Evolutionary conservation across 169 alveolate genomes (phyloP).

Genomic region (Amoebophrya sp.): DNA sequence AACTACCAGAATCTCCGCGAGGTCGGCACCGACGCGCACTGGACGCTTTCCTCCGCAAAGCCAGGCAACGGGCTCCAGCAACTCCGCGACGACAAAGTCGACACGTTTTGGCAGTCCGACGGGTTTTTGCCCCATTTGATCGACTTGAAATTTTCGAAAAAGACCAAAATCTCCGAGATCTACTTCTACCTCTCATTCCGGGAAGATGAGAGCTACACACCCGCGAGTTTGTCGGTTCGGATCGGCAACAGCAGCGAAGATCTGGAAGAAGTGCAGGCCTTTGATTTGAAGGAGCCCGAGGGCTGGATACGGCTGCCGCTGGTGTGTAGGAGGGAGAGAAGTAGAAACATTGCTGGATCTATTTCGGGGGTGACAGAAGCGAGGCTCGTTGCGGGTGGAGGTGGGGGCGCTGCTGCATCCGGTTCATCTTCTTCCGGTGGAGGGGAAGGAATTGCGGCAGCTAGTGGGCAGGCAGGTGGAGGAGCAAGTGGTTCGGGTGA

Average conservation of each 20-base stretch:
- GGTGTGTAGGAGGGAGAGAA: no score
- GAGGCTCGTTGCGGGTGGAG: no score
- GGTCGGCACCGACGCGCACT: slow-evolving; percentile 18
- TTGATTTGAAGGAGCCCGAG: slow-evolving; percentile 43
- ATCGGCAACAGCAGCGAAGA: slow-evolving; percentile 39
- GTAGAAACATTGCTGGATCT: no score
- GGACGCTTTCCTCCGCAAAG: slow-evolving; percentile 76
- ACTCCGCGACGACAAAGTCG: slow-evolving; percentile 66
- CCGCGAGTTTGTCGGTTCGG: slow-evolving; percentile 45
- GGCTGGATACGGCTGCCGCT: slow-evolving; percentile 45
- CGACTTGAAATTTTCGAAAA: slow-evolving; percentile 68
- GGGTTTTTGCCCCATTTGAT: slow-evolving; percentile 52
- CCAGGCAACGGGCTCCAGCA: slow-evolving; percentile 78
- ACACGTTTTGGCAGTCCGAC: slow-evolving; percentile 81
- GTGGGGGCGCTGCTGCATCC: no score
- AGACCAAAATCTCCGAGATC: slow-evolving; percentile 45
- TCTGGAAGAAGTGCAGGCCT: slow-evolving; percentile 42
- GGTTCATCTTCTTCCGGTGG: no score
- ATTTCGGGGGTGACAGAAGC: no score
- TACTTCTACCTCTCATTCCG: not conserved
- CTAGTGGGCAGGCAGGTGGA: no score
- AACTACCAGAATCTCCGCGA: no score
- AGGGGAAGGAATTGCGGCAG: no score
- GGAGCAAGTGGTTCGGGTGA: no score
- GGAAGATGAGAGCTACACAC: slow-evolving; percentile 77